phyloP scores from a whole-genome alignment of 2,329 filamentous ascomycete genomes.

The Ophiostoma sp. region DNA sequence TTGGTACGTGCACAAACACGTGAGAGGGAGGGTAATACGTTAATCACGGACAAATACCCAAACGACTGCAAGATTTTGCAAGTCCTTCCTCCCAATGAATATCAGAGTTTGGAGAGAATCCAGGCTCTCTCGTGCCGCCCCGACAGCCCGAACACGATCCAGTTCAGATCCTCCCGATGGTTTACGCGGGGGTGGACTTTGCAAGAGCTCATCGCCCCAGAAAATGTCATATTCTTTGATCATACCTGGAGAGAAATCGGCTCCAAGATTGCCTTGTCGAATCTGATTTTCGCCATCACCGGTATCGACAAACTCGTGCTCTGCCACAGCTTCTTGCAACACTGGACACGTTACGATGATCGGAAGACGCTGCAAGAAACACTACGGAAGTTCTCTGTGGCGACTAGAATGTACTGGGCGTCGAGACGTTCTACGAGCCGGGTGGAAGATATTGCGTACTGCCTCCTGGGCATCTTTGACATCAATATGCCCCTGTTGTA shows the following conservation, averaged over 20 bases:
- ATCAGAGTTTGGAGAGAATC: not conserved
- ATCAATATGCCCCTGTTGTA: not conserved
- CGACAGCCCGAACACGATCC: not conserved
- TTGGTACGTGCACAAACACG: no score
- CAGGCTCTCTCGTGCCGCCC: not conserved
- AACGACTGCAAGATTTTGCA: not conserved
- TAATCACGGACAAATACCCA: not conserved
- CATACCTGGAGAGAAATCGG: not conserved
- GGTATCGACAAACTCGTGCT: not conserved
- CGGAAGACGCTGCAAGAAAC: not conserved
- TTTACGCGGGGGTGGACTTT: not conserved
- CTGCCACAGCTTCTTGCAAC: not conserved
- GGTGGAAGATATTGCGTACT: not conserved
- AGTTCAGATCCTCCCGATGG: not conserved
- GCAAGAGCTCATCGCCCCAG: not conserved
- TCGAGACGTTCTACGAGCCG: not conserved
- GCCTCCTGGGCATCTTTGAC: not conserved
- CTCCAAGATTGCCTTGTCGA: not conserved
- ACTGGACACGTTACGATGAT: not conserved
- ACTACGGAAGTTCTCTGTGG: not conserved
- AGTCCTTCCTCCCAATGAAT: not conserved
- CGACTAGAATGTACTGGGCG: not conserved
- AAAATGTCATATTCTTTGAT: not conserved
- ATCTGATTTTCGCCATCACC: not conserved
- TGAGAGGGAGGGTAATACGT: no score